Evolutionary conservation across 2,329 filamentous ascomycete genomes (phyloP), one percentile per base, ranked within the genome.

Genomic region (Xylaria sp.): DNA sequence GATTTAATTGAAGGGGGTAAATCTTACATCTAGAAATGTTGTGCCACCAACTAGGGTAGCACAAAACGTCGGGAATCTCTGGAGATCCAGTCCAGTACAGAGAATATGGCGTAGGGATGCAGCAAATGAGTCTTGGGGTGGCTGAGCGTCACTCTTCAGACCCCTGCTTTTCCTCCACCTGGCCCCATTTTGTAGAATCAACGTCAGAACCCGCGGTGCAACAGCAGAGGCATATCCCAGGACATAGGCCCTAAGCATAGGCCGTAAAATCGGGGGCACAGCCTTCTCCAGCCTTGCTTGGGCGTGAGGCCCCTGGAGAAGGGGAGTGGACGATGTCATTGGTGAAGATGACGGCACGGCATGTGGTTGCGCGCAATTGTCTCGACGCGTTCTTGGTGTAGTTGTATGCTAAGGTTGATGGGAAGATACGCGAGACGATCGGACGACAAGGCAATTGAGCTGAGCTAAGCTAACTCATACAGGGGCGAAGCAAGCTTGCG

Each of bases 21-120:
- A 34, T 72, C 83, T 74, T 80, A 87, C 88, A 82, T 89, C 84
- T n/a, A 90, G 76, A n/a, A 90, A 76, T 28, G 88, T 89, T 71
- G 85, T 86, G 48, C 88, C 88, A 41, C 89, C 89, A 48, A 88
- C 85, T 10, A 91, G 79, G 7, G 84, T 81, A 8, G 88, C 89
- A 76, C 89, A 91, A 76, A 91, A 91, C 3, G 88, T 83, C 52
- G 89, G 88, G 74, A 91, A 91, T 9, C 88, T 83, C 69, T 85
- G 84, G 65, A 81, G 80, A 54, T 88, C 86, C 18, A 90, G 79
- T 2, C 87, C 88, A 8, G 83, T 82, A 50, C 79, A 80, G 41
- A 90, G 76, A 66, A 88, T 85, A 52, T 76, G 80, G 63, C 63
- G 76, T 74, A 81, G 75, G 58, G 78, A 81, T 72, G 73, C 76